Base-by-base conservation (phyloP, 2,329 filamentous ascomycete species). In the Fusarium sp. region DNA sequence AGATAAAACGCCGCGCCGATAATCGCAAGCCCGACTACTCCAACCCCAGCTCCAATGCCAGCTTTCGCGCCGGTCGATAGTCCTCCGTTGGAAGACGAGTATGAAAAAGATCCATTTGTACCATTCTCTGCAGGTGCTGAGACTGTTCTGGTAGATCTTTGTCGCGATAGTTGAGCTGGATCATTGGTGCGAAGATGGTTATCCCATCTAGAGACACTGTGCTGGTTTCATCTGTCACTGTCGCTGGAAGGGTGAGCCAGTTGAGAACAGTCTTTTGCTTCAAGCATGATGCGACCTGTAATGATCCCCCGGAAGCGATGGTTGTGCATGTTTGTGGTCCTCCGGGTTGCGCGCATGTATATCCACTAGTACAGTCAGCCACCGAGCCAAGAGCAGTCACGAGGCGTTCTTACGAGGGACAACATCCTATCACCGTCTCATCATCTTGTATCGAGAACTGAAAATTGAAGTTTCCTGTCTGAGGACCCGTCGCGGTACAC, bases 351-450 rank as follows among this genome's bases (percentile, higher is more conserved):
- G 38, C 52, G 8, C 63, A 66, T 0, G 23, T 27, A 3, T 66
- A 66, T 4, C 38, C 31, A 6, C 63, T 66, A 2, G 1, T 4
- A 8, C 1, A 0, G 8, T 65, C 2, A 63, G 59, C n/a, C 8
- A 1, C 5, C 2, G 4, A 12, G 3, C 6, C 3, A 4, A 25
- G 5, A 6, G 6, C 10, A 19, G 16, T 19, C 2, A 14, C 1
- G 0, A 25, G 10, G 5, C 23, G 16, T 14, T 15, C 11, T 65
- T 57, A 65, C 60, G 42, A 33, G 29, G 60, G 63, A 18, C 63
- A 66, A 1, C 60, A 65, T 11, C 60, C 63, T 11, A 37, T 59
- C 2, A 59, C 51, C 2, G 27, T 29, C 11, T 66, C 63, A 2
- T 39, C 10, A 8, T 66, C 27, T 1, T 59, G 15, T n/a, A 66